Conservation (phyloP, 1,284 basidiomycete genomes). For the Earliella scabrosa region DNA sequence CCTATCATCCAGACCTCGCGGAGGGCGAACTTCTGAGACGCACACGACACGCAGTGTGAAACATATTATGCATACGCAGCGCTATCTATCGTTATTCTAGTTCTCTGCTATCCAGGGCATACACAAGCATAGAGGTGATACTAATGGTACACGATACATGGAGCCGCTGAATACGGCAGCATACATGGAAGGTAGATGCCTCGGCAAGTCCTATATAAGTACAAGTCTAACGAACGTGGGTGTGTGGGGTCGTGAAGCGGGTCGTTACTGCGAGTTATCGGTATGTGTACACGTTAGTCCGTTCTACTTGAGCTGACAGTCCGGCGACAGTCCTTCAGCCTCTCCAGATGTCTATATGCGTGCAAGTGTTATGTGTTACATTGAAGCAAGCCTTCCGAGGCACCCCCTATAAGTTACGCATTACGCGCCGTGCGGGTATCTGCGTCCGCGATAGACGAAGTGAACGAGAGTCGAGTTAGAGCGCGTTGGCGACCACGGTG, state of each 20-base stretch:
- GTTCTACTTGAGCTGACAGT: not conserved
- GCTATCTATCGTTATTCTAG: constrained; percentile 17
- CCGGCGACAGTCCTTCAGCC: not conserved
- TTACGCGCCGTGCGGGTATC: not conserved
- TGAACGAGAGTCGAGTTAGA: constrained; percentile 12
- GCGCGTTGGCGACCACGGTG: constrained; percentile 38
- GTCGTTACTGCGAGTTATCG: constrained; percentile 19
- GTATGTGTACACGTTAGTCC: not conserved
- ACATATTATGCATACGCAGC: constrained; percentile 8
- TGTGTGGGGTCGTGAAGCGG: not conserved
- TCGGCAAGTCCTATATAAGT: not conserved
- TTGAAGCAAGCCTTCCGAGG: not conserved
- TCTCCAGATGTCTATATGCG: not conserved
- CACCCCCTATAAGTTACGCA: not conserved
- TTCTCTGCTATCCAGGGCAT: not conserved
- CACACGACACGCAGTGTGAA: not conserved
- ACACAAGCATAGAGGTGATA: no score
- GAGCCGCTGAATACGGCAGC: not conserved
- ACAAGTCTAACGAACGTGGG: not conserved
- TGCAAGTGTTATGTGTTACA: not conserved
- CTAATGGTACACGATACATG: not conserved
- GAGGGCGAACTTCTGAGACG: constrained; percentile 49
- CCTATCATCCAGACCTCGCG: constrained; percentile 64
- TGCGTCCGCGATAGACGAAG: not conserved
- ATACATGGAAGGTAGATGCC: not conserved